Conservation (phyloP, 164 flowering plant species). For the Umbellularia californica region DNA sequence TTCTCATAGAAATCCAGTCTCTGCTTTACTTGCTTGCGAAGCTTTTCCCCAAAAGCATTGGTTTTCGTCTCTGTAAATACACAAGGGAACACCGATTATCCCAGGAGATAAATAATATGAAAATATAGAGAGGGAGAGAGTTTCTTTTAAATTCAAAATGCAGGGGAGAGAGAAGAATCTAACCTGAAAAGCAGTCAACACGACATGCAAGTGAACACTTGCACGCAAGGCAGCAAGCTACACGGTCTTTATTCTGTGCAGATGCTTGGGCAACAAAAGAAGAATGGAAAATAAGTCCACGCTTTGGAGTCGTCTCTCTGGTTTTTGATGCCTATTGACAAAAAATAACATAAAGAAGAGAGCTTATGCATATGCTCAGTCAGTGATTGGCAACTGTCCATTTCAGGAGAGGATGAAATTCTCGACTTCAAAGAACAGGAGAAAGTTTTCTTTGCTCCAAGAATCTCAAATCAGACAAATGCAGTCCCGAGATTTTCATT, state of each 20-base stretch:
- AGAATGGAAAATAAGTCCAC: constrained; percentile 94
- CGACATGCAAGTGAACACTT: constrained; percentile 98
- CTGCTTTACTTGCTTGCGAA: constrained; percentile 94
- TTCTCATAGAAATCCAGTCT: constrained; percentile 96
- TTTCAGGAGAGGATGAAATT: neutral
- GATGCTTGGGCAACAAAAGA: constrained; percentile 97
- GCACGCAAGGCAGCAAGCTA: constrained; percentile 97
- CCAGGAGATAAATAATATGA: neutral
- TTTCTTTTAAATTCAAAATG: too few relatives aligned
- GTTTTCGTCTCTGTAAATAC: constrained; percentile 44
- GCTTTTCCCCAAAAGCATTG: constrained; percentile 81
- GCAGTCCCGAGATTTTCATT: neutral
- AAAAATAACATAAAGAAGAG: neutral
- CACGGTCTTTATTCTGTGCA: constrained; percentile 81
- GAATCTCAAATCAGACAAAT: neutral
- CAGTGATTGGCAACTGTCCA: neutral
- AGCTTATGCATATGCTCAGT: neutral
- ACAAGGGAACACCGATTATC: neutral
- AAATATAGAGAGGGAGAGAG: too few relatives aligned
- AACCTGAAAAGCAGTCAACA: constrained; percentile 90
- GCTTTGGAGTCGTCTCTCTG: constrained; percentile 90
- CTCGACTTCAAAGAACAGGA: too few relatives aligned
- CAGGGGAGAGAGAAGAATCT: neutral
- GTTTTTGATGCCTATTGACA: constrained; percentile 80
- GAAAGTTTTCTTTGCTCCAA: neutral